These are phyloP conservation scores for Lichtheimia ramosa DNA, from an alignment of 371 early-diverging fungal species.

Conservation along the genomic window DNA sequence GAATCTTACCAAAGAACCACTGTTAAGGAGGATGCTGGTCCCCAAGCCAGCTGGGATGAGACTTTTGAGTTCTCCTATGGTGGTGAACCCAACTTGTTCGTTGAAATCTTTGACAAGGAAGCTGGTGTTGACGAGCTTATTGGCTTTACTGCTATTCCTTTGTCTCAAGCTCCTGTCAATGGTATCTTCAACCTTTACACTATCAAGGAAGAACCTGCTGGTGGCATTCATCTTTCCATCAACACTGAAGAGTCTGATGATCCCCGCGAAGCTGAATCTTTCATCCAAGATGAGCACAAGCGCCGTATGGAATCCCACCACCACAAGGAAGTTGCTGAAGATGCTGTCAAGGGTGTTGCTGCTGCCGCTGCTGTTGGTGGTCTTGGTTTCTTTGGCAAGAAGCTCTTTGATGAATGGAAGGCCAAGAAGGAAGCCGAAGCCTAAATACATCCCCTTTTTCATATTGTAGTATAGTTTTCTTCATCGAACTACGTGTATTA, in stretches of 20 bases:
- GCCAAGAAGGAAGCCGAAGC: constrained; percentile 29
- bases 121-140: constrained; percentile 45
- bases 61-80: constrained; percentile 44
- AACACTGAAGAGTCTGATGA: constrained; percentile 45
- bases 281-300: constrained; percentile 43
- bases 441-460: not conserved
- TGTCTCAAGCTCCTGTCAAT: constrained; percentile 51
- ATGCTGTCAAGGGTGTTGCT: constrained; percentile 45
- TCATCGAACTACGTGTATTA: too few relatives aligned
- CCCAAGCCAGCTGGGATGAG: constrained; percentile 54
- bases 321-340: constrained; percentile 43
- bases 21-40: constrained; percentile 54
- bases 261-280: constrained; percentile 43
- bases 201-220: constrained; percentile 44
- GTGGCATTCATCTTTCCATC: constrained; percentile 46
- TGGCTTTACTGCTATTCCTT: constrained; percentile 60
- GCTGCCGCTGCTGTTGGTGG: constrained; percentile 49
- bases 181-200: constrained; percentile 51
- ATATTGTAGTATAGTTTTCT: too few relatives aligned
- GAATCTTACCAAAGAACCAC: constrained; percentile 54
- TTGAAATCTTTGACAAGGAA: constrained; percentile 59
- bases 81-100: constrained; percentile 49
- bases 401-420: constrained; percentile 39
- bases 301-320: constrained; percentile 43
- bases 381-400: constrained; percentile 51